These are phyloP conservation scores for Hyaloscypha hepaticicola DNA, from an alignment of 495 filamentous ascomycete genomes.

Conservation along the genomic window DNA sequence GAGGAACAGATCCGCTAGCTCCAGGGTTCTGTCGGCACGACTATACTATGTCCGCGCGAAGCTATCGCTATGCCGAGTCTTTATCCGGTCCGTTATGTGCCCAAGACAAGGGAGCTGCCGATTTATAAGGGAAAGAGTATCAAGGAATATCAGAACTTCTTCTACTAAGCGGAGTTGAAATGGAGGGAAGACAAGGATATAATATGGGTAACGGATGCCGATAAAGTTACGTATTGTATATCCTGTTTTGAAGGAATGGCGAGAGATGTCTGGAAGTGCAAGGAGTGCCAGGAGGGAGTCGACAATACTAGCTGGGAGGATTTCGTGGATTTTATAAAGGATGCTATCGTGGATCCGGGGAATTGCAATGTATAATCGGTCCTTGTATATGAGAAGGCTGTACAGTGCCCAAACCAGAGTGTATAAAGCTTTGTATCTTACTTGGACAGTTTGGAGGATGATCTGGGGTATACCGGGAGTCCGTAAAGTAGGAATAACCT, in stretches of 20 bases:
- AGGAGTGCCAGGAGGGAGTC: neutral
- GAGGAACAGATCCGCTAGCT: too few species aligned
- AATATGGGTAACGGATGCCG: neutral
- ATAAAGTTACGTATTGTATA: neutral
- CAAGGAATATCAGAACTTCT: neutral
- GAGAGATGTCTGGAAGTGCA: neutral
- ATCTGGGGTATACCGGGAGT: neutral
- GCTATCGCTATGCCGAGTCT: too few species aligned
- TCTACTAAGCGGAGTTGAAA: neutral
- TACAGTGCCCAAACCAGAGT: neutral
- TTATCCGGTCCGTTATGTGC: too few species aligned
- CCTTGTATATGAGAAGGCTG: neutral
- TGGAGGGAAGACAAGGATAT: neutral
- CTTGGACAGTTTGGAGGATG: neutral
- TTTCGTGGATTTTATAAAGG: neutral
- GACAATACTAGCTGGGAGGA: neutral
- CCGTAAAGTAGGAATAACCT: neutral
- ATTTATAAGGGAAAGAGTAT: neutral
- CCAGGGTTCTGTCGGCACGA: too few species aligned
- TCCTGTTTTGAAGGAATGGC: neutral
- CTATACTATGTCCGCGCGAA: too few species aligned
- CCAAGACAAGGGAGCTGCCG: neutral
- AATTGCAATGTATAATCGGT: neutral
- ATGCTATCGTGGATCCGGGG: neutral
- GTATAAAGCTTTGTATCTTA: neutral